These are phyloP conservation scores for Cucumis melo DNA, from an alignment of 306 rosid genomes.

Conservation along the genomic window DNA sequence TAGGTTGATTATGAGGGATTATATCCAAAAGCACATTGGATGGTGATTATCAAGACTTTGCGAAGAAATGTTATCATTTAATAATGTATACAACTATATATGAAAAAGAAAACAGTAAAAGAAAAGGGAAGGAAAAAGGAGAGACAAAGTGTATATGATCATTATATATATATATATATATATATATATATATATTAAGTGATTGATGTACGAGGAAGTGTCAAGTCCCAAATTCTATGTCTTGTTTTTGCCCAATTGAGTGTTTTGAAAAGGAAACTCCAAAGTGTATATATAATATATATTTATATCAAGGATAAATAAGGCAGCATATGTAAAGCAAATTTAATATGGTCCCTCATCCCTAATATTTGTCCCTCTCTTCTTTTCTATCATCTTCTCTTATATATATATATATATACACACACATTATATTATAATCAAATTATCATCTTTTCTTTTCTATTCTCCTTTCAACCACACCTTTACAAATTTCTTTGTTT, in stretches of 20 bases:
- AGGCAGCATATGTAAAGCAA: conserved; percentile 7
- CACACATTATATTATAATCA: background rate
- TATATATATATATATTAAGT: background rate
- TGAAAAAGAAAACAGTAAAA: no score
- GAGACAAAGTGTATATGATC: no score
- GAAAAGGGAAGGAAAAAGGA: no score
- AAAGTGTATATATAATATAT: background rate
- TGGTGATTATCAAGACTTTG: no score
- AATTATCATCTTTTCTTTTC: conserved; percentile 12
- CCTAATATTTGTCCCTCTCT: conserved; percentile 10
- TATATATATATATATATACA: no score
- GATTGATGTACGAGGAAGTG: conserved; percentile 45
- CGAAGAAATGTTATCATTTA: no score
- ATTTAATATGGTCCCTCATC: conserved; percentile 16
- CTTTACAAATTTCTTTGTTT: background rate
- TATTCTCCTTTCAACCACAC: conserved; percentile 4
- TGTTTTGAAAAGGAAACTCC: conserved; percentile 33
- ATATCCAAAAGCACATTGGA: no score
- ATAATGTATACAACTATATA: no score
- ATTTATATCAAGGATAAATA: background rate
- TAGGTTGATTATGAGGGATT: no score
- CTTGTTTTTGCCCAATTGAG: conserved; percentile 28
- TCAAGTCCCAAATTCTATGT: conserved; percentile 41
- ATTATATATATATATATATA: no score
- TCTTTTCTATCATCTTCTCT: no score